These are phyloP conservation scores for Austroboletus olivaceoglutinosus DNA, from an alignment of 1,284 basidiomycete species.

Conservation along the genomic window DNA sequence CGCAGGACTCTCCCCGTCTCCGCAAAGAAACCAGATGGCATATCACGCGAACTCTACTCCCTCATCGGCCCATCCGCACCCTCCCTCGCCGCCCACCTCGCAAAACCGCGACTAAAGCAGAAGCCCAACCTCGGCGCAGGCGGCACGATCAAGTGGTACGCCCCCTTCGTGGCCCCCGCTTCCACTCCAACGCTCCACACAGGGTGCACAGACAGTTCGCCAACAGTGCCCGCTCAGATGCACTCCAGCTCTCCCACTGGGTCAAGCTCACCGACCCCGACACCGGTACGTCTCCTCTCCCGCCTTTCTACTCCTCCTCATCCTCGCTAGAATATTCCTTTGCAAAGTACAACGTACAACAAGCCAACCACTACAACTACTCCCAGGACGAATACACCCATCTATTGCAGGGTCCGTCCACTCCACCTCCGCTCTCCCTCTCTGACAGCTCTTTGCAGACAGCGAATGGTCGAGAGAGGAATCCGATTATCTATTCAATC, in stretches of 20 bases:
- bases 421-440: neutral
- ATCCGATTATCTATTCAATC: constrained; percentile 88
- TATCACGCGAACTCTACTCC: constrained; percentile 89
- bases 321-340: constrained; percentile 64
- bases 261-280: constrained; percentile 57
- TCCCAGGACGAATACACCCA: constrained; percentile 89
- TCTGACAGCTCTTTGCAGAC: constrained; percentile 45
- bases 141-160: constrained; percentile 64
- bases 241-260: constrained; percentile 67
- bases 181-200: neutral
- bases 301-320: neutral
- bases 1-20: constrained; percentile 30
- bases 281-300: constrained; percentile 42
- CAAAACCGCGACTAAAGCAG: constrained; percentile 85
- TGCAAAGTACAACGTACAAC: constrained; percentile 75
- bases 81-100: constrained; percentile 70
- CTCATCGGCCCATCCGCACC: constrained; percentile 93
- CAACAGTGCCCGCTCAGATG: constrained; percentile 62
- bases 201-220: constrained; percentile 79
- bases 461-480: constrained; percentile 91
- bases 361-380: constrained; percentile 73
- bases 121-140: constrained; percentile 70
- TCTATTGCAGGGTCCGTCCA: constrained; percentile 66
- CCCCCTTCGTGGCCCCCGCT: neutral
- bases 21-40: constrained; percentile 79